phyloP scores from a whole-genome alignment of 2,329 filamentous ascomycete species.

The Trichoderma lentiforme region DNA sequence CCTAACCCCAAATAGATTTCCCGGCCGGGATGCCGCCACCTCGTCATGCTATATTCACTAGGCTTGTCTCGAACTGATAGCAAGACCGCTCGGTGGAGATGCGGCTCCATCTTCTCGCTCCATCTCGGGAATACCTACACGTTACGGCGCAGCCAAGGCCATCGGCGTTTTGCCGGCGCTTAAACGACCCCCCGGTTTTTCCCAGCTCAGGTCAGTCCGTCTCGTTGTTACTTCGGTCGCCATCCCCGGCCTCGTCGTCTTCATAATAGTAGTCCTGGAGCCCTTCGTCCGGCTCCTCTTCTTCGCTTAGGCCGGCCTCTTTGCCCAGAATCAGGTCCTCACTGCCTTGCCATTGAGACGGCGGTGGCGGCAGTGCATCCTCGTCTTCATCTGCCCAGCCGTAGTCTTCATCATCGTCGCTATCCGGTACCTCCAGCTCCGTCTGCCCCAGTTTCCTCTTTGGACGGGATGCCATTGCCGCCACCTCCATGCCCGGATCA shows the following conservation, averaged over 20 bases:
- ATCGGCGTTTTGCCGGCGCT: constrained; percentile 33
- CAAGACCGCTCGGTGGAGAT: constrained; percentile 6
- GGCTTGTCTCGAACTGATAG: neutral
- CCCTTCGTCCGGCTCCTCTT: constrained; percentile 36
- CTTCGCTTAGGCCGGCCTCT: constrained; percentile 41
- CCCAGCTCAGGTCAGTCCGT: constrained; percentile 3
- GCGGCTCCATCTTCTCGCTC: constrained; percentile 7
- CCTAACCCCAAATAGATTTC: constrained; percentile 3
- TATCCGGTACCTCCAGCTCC: constrained; percentile 58
- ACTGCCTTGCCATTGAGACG: constrained; percentile 66
- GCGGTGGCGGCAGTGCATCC: constrained; percentile 54
- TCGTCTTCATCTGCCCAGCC: constrained; percentile 69
- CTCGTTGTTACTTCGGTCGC: constrained; percentile 25
- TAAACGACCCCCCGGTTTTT: constrained; percentile 20
- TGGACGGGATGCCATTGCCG: constrained; percentile 30
- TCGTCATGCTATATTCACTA: neutral
- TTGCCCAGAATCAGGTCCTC: constrained; percentile 58
- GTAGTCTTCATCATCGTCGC: constrained; percentile 67
- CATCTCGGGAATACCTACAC: neutral
- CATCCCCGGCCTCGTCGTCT: constrained; percentile 24
- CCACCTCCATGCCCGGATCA: constrained; percentile 35
- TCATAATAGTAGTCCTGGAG: constrained; percentile 27
- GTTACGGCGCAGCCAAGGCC: neutral
- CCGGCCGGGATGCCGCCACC: constrained; percentile 10
- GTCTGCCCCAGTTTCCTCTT: constrained; percentile 65